Evolutionary conservation across 257 asterid species (phyloP).

Genomic region (Solanum appendiculatum): DNA sequence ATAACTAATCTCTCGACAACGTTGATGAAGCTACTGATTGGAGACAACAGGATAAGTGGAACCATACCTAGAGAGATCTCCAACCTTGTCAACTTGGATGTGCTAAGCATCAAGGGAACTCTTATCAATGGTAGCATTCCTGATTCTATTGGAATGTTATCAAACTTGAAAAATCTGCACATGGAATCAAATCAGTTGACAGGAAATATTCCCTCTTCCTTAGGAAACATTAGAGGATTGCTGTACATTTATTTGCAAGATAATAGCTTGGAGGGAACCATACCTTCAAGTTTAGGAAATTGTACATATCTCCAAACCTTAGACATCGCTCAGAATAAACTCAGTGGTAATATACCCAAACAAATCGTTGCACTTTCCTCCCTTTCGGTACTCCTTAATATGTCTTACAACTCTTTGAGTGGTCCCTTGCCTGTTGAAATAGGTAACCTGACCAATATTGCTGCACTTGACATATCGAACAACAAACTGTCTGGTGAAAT

Average conservation of each 20-base stretch:
- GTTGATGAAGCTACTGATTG: slow-evolving; percentile 16
- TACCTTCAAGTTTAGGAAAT: slow-evolving; percentile 30
- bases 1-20: slow-evolving; percentile 29
- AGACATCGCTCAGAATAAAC: slow-evolving; percentile 23
- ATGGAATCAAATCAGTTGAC: slow-evolving; percentile 26
- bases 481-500: slow-evolving; percentile 35
- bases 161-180: slow-evolving; percentile 15
- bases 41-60: slow-evolving; percentile 26
- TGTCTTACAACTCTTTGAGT: slow-evolving; percentile 27
- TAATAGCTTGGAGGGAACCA: slow-evolving; percentile 33
- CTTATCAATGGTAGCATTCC: slow-evolving; percentile 31
- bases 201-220: slow-evolving; percentile 25
- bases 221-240: slow-evolving; percentile 27
- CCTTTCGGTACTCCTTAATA: slow-evolving; percentile 12
- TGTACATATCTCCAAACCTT: slow-evolving; percentile 20
- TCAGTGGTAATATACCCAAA: slow-evolving; percentile 26
- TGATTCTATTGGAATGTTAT: slow-evolving; percentile 31
- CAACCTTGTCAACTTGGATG: slow-evolving; percentile 19
- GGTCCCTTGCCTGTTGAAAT: slow-evolving; percentile 29
- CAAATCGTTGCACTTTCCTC: slow-evolving; percentile 23
- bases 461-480: slow-evolving; percentile 25
- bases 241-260: slow-evolving; percentile 17
- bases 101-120: slow-evolving; percentile 16
- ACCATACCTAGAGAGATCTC: slow-evolving; percentile 29
- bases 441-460: slow-evolving; percentile 31